Conservation (phyloP, 176 grass and related monocot species). For the Avena sativa region DNA sequence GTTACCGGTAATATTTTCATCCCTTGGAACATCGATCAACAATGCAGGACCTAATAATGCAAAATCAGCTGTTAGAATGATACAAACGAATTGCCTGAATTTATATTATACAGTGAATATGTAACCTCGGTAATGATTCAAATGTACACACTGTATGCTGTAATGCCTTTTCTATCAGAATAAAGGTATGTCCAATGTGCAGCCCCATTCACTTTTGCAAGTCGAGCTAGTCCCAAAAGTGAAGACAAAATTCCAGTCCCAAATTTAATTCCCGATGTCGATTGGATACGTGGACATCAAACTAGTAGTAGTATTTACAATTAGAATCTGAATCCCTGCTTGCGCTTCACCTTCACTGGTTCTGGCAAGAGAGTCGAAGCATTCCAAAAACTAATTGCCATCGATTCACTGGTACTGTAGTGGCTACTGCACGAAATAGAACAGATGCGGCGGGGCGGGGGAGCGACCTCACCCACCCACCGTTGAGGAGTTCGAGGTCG, state of each 20-base stretch:
- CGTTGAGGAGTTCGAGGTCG: slow-evolving; percentile 72
- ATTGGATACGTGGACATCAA: no score
- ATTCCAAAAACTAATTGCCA: no score
- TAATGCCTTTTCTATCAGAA: neutral
- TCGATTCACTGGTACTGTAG: no score
- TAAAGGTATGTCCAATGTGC: neutral
- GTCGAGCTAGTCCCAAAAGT: no score
- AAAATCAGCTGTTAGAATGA: slow-evolving; percentile 1
- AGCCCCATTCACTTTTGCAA: neutral
- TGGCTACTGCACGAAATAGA: no score
- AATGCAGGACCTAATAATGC: slow-evolving; percentile 47
- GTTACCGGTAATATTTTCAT: slow-evolving; percentile 59
- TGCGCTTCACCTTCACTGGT: no score
- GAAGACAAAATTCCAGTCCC: no score
- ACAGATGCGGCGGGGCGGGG: no score
- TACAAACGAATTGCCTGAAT: neutral
- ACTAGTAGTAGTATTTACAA: no score
- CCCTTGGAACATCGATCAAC: slow-evolving; percentile 62
- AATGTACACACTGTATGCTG: neutral
- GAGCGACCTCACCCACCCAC: neutral
- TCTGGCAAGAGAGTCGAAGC: no score
- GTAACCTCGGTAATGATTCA: neutral
- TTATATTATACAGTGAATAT: neutral
- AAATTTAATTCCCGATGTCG: no score
- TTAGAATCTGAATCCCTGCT: no score